Evolutionary conservation across 495 filamentous ascomycete genomes (phyloP), one percentile per base, ranked within the genome.

Genomic region (Penicillium antarcticum): DNA sequence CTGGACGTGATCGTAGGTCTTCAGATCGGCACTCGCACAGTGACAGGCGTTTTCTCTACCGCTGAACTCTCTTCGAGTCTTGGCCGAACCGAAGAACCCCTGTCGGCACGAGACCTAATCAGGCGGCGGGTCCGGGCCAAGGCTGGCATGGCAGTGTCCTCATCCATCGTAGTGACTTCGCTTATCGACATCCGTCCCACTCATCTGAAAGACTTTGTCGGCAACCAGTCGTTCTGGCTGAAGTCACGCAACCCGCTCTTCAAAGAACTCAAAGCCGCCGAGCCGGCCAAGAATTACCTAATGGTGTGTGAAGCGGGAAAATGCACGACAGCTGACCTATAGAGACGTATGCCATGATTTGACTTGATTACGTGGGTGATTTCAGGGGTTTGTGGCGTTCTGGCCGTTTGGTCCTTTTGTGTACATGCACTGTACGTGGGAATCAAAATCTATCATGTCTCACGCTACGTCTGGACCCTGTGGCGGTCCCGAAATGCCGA

Each of bases 1-100:
- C 74, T 97, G 67, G 80, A 83, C 18, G 80, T 80, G 2, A 83
- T 97, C 6, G 85, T 96, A 7, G 84, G 83, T 45, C 63, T 96
- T 3, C 86, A 86, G 19, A 75, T 82, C 40, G 80, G 78, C 4
- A 72, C 61, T 31, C 71, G 68, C 36, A 75, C 65, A 34, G 62
- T 76, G 21, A 78, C 66, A 11, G 77, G 62, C 4, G 66, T 74
- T 3, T 72, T 69, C 33, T 60, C 56, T 46, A 76, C 57, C 9
- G 65, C 63, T 7, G 57, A 67, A 17, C 48, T 57, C 11, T 50
- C 62, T 6, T 38, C 36, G 5, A n/a, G 23, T 9, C 44, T 63
- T 43, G 63, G 51, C 21, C 66, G 65, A 26, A 44, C 52, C 31
- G 60, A 65, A 14, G 51, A 70, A 57, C 63, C 65, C 29, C 40